phyloP scores from a whole-genome alignment of 352 stramenopile species.

The Globisporangium camurandrum region DNA sequence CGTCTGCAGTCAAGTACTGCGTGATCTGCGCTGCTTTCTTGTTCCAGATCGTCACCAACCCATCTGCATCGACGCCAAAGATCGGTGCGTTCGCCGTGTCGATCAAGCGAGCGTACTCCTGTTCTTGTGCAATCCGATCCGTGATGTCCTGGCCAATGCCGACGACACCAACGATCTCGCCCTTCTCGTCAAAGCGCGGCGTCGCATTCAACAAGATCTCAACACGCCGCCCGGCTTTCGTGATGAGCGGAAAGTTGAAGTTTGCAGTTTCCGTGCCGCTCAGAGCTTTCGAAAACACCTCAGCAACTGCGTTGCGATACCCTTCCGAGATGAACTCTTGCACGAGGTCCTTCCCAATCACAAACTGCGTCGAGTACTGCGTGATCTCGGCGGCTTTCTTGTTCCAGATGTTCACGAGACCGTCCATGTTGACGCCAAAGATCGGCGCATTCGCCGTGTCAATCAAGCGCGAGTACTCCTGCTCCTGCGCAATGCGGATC shows the following conservation, averaged over 20 bases:
- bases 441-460: constrained; percentile 88
- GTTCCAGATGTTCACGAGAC: constrained; percentile 88
- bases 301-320: constrained; percentile 50
- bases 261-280: constrained; percentile 62
- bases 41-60: not conserved
- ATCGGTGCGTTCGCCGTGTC: constrained; percentile 69
- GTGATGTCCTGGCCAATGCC: constrained; percentile 64
- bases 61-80: constrained; percentile 43
- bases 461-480: constrained; percentile 83
- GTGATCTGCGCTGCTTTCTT: constrained; percentile 1
- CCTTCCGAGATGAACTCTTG: constrained; percentile 86
- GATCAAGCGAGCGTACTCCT: constrained; percentile 47
- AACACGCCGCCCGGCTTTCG: constrained; percentile 67
- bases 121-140: constrained; percentile 27
- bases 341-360: constrained; percentile 85
- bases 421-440: constrained; percentile 81
- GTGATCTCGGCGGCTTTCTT: constrained; percentile 88
- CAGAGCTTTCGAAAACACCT: constrained; percentile 56
- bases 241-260: constrained; percentile 84
- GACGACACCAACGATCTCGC: constrained; percentile 51
- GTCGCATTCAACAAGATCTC: constrained; percentile 86
- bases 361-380: constrained; percentile 85
- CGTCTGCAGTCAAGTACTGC: constrained; percentile 1
- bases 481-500: constrained; percentile 85
- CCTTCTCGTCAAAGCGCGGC: constrained; percentile 2